Conservation (phyloP, 768 basidiomycete genomes). For the Dictyophora rubrovolvata region DNA sequence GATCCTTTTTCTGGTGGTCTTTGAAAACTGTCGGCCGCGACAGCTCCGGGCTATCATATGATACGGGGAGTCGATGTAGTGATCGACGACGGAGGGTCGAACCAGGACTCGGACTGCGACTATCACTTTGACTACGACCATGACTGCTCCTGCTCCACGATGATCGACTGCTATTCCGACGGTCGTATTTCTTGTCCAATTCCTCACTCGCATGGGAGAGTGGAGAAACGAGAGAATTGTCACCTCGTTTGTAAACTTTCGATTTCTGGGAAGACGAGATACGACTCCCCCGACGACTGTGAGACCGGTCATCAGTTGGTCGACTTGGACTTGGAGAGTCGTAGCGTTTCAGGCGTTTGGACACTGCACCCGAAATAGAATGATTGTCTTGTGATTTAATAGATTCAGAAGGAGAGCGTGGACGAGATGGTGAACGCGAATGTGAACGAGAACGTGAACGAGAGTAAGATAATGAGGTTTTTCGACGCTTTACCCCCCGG, state of each 20-base stretch:
- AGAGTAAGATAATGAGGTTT: constrained; percentile 24
- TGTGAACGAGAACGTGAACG: constrained; percentile 42
- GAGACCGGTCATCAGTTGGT: background rate
- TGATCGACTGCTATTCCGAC: constrained; percentile 41
- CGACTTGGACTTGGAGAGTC: background rate
- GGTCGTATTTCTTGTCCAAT: constrained; percentile 11
- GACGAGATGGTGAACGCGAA: constrained; percentile 43
- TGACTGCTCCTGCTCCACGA: constrained; percentile 39
- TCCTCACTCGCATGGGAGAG: background rate
- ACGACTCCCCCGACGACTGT: background rate
- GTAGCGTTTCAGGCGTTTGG: constrained; percentile 29
- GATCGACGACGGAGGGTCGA: constrained; percentile 36
- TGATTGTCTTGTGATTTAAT: constrained; percentile 22
- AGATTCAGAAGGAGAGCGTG: background rate
- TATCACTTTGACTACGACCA: constrained; percentile 32
- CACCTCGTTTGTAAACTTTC: background rate
- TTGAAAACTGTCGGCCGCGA: background rate
- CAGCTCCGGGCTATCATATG: background rate
- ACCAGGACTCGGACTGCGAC: constrained; percentile 24
- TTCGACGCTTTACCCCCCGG: constrained; percentile 19
- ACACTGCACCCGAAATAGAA: constrained; percentile 14
- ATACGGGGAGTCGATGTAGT: constrained; percentile 51
- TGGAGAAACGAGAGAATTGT: background rate
- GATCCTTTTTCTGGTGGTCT: background rate
- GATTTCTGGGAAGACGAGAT: background rate